These are phyloP conservation scores for Onygenales sp. DNA, from an alignment of 2,329 filamentous ascomycete species.

Conservation along the genomic window DNA sequence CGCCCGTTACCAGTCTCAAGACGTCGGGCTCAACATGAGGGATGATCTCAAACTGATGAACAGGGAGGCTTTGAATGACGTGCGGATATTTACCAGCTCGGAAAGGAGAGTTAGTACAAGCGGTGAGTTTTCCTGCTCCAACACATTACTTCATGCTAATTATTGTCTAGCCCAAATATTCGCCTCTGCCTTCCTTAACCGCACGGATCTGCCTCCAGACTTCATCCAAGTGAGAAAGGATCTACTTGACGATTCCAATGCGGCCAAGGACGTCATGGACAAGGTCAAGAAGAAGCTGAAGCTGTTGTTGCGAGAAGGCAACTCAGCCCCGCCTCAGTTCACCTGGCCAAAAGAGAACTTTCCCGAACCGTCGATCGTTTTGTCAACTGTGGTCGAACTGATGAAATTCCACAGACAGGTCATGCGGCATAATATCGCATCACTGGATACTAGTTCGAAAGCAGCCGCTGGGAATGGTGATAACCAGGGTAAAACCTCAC, in stretches of 20 bases:
- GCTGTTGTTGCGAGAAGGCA: slow-evolving; percentile 80
- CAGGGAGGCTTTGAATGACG: slow-evolving; percentile 80
- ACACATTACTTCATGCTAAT: slow-evolving; percentile 9
- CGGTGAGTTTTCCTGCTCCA: slow-evolving; percentile 27
- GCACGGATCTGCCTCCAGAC: slow-evolving; percentile 74
- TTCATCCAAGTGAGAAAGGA: slow-evolving; percentile 90
- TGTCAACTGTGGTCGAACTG: slow-evolving; percentile 81
- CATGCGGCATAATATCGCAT: slow-evolving; percentile 88
- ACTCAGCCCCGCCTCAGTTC: slow-evolving; percentile 86
- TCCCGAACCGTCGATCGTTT: slow-evolving; percentile 87
- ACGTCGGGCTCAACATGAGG: slow-evolving; percentile 89
- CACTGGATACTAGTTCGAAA: slow-evolving; percentile 47
- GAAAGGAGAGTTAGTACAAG: slow-evolving; percentile 91
- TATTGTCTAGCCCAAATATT: slow-evolving; percentile 68
- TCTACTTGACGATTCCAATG: slow-evolving; percentile 91
- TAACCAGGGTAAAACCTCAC: slow-evolving; percentile 11
- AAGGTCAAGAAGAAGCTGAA: slow-evolving; percentile 99
- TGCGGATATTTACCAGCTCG: slow-evolving; percentile 90
- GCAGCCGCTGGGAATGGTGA: slow-evolving; percentile 12
- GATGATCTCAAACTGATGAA: slow-evolving; percentile 93
- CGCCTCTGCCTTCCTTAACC: slow-evolving; percentile 76
- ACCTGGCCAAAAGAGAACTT: slow-evolving; percentile 92
- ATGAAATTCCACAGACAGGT: slow-evolving; percentile 97
- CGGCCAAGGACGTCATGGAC: slow-evolving; percentile 98
- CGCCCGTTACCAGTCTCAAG: slow-evolving; percentile 88